Evolutionary conservation across 2,329 filamentous ascomycete genomes (phyloP), one percentile per base, ranked within the genome.

Genomic region (Acrodontium crateriforme): DNA sequence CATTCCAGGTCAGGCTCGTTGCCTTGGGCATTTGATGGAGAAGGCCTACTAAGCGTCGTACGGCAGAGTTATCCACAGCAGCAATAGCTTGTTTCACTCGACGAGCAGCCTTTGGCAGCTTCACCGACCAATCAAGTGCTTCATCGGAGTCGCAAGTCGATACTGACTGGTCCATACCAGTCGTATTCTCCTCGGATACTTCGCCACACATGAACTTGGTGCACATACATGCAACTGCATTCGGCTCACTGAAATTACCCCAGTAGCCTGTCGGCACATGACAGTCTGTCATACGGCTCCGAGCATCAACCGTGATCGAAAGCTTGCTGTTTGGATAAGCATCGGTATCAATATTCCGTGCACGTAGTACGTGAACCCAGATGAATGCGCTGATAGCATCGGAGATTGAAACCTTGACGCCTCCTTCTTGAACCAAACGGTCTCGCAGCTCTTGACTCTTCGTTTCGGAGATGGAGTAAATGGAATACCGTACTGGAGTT

Each of bases 321-420:
- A 37, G 30, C n/a, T 32, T 37, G 11, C 25, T 28, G 23, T 30
- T 28, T 11, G 31, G 35, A 12, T 35, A 37, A 21, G 12, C 9
- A 2, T 18, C 23, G 20, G 14, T 10, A 18, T 35, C 25, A 10
- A 32, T 28, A 6, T 28, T 16, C 12, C 29, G 11, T 9, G 25
- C 32, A 14, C 22, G 29, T 15, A 32, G 12, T 5, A 35, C 26
- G 26, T 31, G 15, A 9, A 22, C 18, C 32, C 32, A 35, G 10
- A 35, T 18, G 11, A 35, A 28, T 9, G 32, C 29, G 23, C 32
- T 15, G 14, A 35, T 17, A 9, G 32, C 25, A 20, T 32, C 32
- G 6, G 23, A 17, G n/a, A 12, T 6, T 3, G 18, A 16, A 12
- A 12, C 22, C 9, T 8, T 6, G 14, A 16, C 13, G 16, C 5